phyloP scores from a whole-genome alignment of 148 eudicot species.

The Pharnaceum exiguum region DNA sequence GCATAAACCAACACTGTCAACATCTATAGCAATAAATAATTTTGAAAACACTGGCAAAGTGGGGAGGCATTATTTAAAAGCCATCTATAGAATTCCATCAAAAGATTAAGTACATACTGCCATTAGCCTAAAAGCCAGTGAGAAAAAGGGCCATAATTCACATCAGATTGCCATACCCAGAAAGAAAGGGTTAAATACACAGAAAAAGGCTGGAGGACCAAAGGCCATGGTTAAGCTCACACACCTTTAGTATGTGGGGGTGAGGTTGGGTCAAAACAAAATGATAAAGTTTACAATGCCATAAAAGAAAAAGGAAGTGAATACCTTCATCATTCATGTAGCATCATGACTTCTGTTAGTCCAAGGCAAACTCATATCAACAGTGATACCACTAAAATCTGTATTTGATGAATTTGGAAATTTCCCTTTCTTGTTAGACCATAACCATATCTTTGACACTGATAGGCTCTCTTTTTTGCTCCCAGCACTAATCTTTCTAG shows the following conservation, averaged over 20 bases:
- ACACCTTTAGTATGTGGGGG: constrained; percentile 12
- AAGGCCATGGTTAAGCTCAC: constrained; percentile 1
- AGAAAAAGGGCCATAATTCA: constrained; percentile 33
- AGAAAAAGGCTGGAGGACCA: background rate
- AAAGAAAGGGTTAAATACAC: constrained; percentile 3
- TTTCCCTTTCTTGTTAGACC: constrained; percentile 84
- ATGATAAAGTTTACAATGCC: background rate
- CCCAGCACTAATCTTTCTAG: constrained; percentile 54
- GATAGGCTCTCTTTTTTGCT: constrained; percentile 84
- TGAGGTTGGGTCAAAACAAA: constrained; percentile 14
- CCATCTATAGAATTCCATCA: constrained; percentile 25
- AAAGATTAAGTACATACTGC: constrained; percentile 27
- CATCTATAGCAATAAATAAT: background rate
- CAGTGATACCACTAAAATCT: constrained; percentile 19
- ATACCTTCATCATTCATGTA: constrained; percentile 23
- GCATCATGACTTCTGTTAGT: constrained; percentile 29
- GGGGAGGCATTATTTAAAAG: constrained; percentile 14
- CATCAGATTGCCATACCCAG: constrained; percentile 15
- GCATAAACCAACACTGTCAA: background rate
- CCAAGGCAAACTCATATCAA: constrained; percentile 57
- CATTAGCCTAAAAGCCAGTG: constrained; percentile 19
- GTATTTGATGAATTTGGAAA: constrained; percentile 38
- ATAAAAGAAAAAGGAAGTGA: background rate
- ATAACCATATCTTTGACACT: constrained; percentile 91
- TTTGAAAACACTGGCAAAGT: background rate